Percentiles rank a stretch among this genome's conserved stretches.
Conservation (phyloP, 106 monocot genomes). For the Allium sativum region DNA sequence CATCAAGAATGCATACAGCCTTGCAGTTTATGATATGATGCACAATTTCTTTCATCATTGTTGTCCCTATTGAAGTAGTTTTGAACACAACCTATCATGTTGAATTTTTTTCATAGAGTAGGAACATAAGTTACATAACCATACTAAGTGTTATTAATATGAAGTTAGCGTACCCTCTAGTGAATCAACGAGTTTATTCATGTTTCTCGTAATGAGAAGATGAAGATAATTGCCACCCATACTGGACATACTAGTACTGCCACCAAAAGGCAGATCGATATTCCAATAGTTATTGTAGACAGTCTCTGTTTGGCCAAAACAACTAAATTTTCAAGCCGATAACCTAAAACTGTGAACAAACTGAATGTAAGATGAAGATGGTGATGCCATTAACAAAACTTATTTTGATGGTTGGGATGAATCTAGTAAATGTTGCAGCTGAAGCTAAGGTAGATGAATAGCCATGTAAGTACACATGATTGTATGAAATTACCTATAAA, state of each 20-base stretch:
- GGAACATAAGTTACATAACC: too few relatives aligned
- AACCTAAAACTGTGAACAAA: constrained; percentile 36
- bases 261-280: constrained; percentile 26
- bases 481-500: too few relatives aligned
- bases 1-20: constrained; percentile 49
- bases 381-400: constrained; percentile 44
- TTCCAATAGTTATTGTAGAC: constrained; percentile 35
- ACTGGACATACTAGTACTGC: constrained; percentile 33
- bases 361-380: constrained; percentile 57
- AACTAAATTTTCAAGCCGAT: constrained; percentile 28
- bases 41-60: neutral
- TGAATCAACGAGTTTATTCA: constrained; percentile 45
- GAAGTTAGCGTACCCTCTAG: constrained; percentile 55
- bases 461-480: too few relatives aligned
- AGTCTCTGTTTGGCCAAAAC: constrained; percentile 24
- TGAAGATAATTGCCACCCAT: constrained; percentile 53
- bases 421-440: constrained; percentile 38
- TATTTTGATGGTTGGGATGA: constrained; percentile 32
- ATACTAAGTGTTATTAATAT: too few relatives aligned
- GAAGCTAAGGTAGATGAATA: constrained; percentile 27
- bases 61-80: constrained; percentile 21
- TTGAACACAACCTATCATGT: constrained; percentile 19
- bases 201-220: constrained; percentile 26
- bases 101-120: too few relatives aligned
- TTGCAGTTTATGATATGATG: constrained; percentile 15